A percentile compares a stretch with the other conserved stretches of the same genome.
phyloP scores from a whole-genome alignment of 208 protist genomes.

The Novymonas esmeraldas region DNA sequence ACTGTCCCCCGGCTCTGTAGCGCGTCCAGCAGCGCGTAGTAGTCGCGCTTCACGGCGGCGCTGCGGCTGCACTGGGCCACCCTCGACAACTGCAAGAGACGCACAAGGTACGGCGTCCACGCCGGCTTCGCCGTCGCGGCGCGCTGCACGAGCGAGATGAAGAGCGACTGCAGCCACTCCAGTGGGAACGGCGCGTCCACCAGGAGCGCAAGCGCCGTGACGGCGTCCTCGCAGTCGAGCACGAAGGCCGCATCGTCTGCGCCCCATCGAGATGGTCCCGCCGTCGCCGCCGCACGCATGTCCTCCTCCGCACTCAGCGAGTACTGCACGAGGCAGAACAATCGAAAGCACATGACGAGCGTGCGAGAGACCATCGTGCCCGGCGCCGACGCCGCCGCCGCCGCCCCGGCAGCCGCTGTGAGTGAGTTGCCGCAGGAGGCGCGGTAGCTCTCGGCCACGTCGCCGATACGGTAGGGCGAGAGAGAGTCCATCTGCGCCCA shows the following conservation, averaged over 20 bases:
- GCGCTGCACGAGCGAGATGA: constrained; percentile 30
- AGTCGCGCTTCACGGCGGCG: constrained; percentile 47
- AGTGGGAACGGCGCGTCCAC: constrained; percentile 43
- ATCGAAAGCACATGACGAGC: constrained; percentile 68
- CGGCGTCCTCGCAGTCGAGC: constrained; percentile 13
- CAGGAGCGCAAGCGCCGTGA: constrained; percentile 37
- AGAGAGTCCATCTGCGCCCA: constrained; percentile 49
- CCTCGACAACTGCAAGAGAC: constrained; percentile 53
- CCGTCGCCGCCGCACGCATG: background rate
- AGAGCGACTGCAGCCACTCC: constrained; percentile 53
- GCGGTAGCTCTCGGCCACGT: constrained; percentile 52
- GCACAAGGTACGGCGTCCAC: constrained; percentile 40
- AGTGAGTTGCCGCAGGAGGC: constrained; percentile 30
- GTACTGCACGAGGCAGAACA: constrained; percentile 51
- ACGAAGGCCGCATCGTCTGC: constrained; percentile 20
- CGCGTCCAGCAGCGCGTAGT: constrained; percentile 38
- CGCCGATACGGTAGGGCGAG: constrained; percentile 53
- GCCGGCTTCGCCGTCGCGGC: constrained; percentile 9
- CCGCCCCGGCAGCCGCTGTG: background rate
- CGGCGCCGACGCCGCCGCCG: background rate
- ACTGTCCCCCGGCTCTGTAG: constrained; percentile 15
- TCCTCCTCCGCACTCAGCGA: constrained; percentile 20
- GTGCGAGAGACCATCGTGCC: constrained; percentile 60
- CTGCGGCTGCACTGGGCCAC: constrained; percentile 29
- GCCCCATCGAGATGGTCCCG: constrained; percentile 3